Base-by-base conservation (phyloP, 2,329 filamentous ascomycete species). In the Nothomitra cinnamomea region DNA sequence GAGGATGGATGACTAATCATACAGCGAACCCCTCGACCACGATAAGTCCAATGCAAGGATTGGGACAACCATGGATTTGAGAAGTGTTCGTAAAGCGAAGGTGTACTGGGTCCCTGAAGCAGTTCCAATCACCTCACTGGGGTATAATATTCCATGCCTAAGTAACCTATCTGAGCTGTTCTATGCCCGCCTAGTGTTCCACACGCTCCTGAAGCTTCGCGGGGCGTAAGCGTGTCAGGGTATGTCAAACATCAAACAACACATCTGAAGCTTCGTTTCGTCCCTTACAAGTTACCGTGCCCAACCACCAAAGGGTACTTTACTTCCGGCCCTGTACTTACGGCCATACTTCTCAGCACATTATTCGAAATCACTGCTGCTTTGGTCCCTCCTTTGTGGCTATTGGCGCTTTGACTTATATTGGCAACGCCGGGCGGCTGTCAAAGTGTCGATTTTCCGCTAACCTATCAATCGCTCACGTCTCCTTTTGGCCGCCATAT, bases 391-490 rank as follows among this genome's bases (percentile, higher is more conserved):
- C 28, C 28, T 32, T 35, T 32, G 24, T 10, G 25, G 45, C 21
- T 49, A 35, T 35, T 35, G 45, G 45, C 25, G 45, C 45, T 32
- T 49, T 49, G 45, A 19, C 32, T 49, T 49, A 24, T 49, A 49
- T 49, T 49, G 45, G 45, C 25, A 28, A 24, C 25, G 45, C 45
- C 32, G 5, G 45, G 45, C 45, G 45, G 45, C 45, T 49, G 22
- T 49, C 45, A 49, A 32, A 32, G 12, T 28, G 45, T 28, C 21
- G 32, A 49, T 24, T 49, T 35, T 32, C 25, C 24, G 24, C n/a
- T 35, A 49, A 19, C 24, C 24, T 35, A 35, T 17, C 25, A 35
- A 24, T 49, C 24, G 24, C 24, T 7, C 45, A 49, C 19, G 21
- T 32, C 25, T 35, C 24, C 24, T 25, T 17, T 48, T 48, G 43